Conservation (phyloP, 352 stramenopile species). For the Pythium phragmitis region DNA sequence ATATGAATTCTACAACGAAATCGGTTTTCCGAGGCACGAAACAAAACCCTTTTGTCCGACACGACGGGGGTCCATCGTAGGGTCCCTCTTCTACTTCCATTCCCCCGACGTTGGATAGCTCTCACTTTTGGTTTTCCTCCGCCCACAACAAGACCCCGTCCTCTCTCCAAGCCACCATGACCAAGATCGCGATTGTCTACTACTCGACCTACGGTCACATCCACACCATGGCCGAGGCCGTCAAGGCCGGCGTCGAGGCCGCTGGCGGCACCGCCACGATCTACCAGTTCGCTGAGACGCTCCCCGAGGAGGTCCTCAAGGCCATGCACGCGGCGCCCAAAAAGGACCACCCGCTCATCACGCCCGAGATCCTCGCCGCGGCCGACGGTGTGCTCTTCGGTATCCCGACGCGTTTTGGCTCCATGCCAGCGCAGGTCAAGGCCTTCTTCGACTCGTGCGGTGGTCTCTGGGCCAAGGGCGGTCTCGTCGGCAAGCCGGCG, state of each 20-base stretch:
- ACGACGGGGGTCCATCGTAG: no score
- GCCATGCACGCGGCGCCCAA: constrained; percentile 73
- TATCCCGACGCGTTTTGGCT: constrained; percentile 81
- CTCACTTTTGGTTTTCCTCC: no score
- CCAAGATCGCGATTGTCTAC: constrained; percentile 71
- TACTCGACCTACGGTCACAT: constrained; percentile 85
- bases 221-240: constrained; percentile 42
- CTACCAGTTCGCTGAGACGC: constrained; percentile 70
- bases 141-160: no score
- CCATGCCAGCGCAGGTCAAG: constrained; percentile 86
- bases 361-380: constrained; percentile 46
- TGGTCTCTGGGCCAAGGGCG: constrained; percentile 77
- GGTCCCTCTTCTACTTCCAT: no score
- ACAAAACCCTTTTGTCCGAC: no score
- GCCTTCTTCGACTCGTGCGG: constrained; percentile 86
- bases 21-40: no score
- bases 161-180: constrained; percentile 23
- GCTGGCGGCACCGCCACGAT: constrained; percentile 49
- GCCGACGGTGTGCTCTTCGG: constrained; percentile 85
- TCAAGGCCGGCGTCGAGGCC: constrained; percentile 64
- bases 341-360: constrained; percentile 53
- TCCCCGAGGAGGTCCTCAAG: constrained; percentile 58
- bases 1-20: no score
- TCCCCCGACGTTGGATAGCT: no score
- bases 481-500: constrained; percentile 85